Evolutionary conservation across 2,329 filamentous ascomycete species (phyloP), one percentile per base, ranked within the genome.

Genomic region (Dothistroma septosporum): DNA sequence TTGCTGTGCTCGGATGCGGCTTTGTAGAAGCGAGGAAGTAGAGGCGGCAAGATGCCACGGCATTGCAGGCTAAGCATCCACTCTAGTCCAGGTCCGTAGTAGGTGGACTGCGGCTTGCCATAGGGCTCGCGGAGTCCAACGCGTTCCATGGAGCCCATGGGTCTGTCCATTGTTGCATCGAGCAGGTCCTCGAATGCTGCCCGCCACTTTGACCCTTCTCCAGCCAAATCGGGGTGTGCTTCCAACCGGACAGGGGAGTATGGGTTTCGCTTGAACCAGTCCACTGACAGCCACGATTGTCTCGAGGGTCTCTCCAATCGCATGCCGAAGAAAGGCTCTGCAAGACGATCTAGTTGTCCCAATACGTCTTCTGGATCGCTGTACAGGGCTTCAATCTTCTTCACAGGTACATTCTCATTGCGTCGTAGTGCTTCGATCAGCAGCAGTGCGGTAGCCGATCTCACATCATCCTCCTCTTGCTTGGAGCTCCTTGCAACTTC

Each of bases 161-260:
- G 70, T 61, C 73, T 74, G 50, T 71, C 73, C 2, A 75, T 61
- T 2, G 70, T 74, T 2, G 82, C 74, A 53, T 77, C 77, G 16
- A 86, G 65, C 10, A 87, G 76, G 65, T 87, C 84, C 66, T 86
- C 83, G 65, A 85, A 86, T 0, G 84, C 84, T 55, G 81, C 79
- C 16, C 81, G 77, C 83, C 83, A 85, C 33, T 76, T 76, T 53
- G 74, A 65, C 64, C 76, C 72, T 59, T 74, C 58, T 49, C 58
- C 55, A 16, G 62, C 64, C 67, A 77, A 53, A 62, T 71, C 41
- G 46, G 74, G 69, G 61, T 82, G 74, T n/a, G 75, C 72, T 65
- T 85, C 83, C 0, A 85, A 72, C 19, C 77, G 72, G n/a, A 82
- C 68, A 0, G 83, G 83, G 1, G 83, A 86, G 69, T 86, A 86